Percentiles rank a stretch among this genome's conserved stretches.
Conservation (phyloP, 1,284 basidiomycete genomes). For the Ganoderma sinense region DNA sequence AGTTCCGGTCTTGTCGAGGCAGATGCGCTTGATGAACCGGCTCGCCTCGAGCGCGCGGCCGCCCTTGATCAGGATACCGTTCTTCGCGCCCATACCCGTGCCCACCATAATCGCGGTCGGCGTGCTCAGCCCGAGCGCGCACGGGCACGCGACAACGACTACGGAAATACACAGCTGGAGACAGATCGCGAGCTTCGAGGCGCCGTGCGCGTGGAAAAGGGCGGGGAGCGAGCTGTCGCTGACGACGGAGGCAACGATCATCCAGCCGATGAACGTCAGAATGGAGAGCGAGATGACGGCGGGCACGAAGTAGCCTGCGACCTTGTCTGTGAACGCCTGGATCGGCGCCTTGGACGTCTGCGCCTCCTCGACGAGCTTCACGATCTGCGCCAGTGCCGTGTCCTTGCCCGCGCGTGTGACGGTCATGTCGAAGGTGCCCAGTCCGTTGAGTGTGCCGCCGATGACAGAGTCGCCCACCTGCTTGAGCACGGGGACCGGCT, state of each 20-base stretch:
- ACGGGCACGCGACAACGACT: slow-evolving; percentile 98
- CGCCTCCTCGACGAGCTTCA: slow-evolving; percentile 96
- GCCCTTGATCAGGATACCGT: slow-evolving; percentile 98
- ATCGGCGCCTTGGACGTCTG: slow-evolving; percentile 99
- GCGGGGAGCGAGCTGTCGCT: slow-evolving; percentile 72
- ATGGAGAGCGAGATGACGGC: slow-evolving; percentile 85
- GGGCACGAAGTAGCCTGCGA: slow-evolving; percentile 97
- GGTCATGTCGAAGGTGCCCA: slow-evolving; percentile 95
- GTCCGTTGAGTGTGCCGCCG: slow-evolving; percentile 96
- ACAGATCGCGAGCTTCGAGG: slow-evolving; percentile 90
- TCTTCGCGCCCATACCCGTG: slow-evolving; percentile 95
- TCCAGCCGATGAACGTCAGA: slow-evolving; percentile 89
- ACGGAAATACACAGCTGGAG: slow-evolving; percentile 98
- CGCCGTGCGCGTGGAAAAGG: slow-evolving; percentile 87
- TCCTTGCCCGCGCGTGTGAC: slow-evolving; percentile 97
- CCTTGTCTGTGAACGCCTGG: slow-evolving; percentile 94
- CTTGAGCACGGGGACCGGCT: slow-evolving; percentile 92
- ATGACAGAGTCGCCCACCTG: slow-evolving; percentile 86
- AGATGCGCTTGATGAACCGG: slow-evolving; percentile 80
- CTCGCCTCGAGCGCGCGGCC: slow-evolving; percentile 95
- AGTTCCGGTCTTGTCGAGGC: slow-evolving; percentile 98
- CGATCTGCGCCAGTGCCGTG: slow-evolving; percentile 96
- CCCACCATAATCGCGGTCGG: slow-evolving; percentile 99
- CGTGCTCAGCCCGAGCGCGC: slow-evolving; percentile 94
- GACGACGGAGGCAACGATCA: slow-evolving; percentile 76